Evolutionary conservation across 148 eudicot species (phyloP).

Genomic region (Chenopodium album): DNA sequence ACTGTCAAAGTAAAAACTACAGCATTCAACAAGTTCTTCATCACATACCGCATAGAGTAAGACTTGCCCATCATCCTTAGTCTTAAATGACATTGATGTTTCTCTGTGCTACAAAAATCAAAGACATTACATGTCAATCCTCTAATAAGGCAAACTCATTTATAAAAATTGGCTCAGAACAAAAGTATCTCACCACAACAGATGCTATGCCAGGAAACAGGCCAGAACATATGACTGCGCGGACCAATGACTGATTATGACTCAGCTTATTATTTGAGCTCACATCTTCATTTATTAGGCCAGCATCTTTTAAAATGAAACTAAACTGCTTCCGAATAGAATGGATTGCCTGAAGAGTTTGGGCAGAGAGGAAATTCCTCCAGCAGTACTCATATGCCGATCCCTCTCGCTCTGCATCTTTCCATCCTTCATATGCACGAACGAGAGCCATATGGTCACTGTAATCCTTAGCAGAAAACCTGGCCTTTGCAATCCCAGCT

Average conservation of each 20-base stretch:
- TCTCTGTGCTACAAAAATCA: conserved; percentile 78
- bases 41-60: conserved; percentile 81
- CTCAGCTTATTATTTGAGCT: conserved; percentile 73
- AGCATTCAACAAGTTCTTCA: neutral
- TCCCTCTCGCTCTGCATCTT: conserved; percentile 98
- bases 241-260: conserved; percentile 94
- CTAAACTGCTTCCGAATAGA: conserved; percentile 91
- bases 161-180: conserved; percentile 4
- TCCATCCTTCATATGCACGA: conserved; percentile 99
- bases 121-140: conserved; percentile 20
- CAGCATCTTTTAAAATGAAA: conserved; percentile 80
- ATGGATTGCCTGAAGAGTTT: conserved; percentile 98
- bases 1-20: neutral
- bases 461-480: conserved; percentile 98
- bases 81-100: conserved; percentile 98
- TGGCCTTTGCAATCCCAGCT: conserved; percentile 97
- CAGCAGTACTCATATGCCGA: conserved; percentile 98
- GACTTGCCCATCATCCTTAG: conserved; percentile 99
- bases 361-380: conserved; percentile 97
- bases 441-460: conserved; percentile 99
- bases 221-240: conserved; percentile 96
- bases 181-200: conserved; percentile 70
- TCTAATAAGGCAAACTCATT: neutral
- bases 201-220: conserved; percentile 96
- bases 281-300: conserved; percentile 64